phyloP scores from a whole-genome alignment of 352 stramenopile species.

The Globisporangium solare region DNA sequence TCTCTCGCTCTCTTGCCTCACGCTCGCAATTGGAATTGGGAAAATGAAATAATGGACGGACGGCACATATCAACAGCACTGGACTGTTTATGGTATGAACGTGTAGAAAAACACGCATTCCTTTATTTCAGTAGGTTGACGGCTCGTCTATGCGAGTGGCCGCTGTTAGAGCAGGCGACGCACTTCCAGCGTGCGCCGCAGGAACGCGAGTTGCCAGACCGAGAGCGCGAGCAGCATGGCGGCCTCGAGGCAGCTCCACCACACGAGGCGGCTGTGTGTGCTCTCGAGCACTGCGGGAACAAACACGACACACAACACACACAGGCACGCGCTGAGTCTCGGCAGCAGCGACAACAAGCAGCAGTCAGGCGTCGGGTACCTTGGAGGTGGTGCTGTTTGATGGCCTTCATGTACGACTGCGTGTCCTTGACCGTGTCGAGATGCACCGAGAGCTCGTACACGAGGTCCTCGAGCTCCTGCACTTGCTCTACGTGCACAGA shows the following conservation, averaged over 20 bases:
- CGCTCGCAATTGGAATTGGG: background rate
- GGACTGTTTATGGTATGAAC: background rate
- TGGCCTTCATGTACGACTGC: conserved; percentile 84
- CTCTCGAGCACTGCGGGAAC: conserved; percentile 63
- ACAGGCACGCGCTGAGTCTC: background rate
- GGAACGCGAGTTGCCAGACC: conserved; percentile 80
- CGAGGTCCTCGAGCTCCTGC: conserved; percentile 81
- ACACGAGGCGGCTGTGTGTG: conserved; percentile 79
- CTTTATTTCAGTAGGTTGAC: background rate
- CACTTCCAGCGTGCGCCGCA: conserved; percentile 81
- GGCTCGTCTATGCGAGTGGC: background rate
- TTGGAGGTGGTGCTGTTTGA: conserved; percentile 74
- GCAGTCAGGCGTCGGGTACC: conserved; percentile 18
- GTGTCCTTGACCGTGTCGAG: conserved; percentile 87
- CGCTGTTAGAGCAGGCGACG: conserved; percentile 66
- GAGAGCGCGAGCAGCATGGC: conserved; percentile 63
- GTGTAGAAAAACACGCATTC: background rate
- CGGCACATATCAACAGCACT: background rate
- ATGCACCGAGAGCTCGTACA: conserved; percentile 82
- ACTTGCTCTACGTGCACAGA: conserved; percentile 57
- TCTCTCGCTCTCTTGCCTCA: background rate
- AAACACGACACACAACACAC: background rate
- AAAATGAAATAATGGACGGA: background rate
- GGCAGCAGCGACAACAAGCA: too few relatives aligned
- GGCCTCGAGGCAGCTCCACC: conserved; percentile 79